Conservation (phyloP, 306 rosid genomes). For the Neltuma alba region DNA sequence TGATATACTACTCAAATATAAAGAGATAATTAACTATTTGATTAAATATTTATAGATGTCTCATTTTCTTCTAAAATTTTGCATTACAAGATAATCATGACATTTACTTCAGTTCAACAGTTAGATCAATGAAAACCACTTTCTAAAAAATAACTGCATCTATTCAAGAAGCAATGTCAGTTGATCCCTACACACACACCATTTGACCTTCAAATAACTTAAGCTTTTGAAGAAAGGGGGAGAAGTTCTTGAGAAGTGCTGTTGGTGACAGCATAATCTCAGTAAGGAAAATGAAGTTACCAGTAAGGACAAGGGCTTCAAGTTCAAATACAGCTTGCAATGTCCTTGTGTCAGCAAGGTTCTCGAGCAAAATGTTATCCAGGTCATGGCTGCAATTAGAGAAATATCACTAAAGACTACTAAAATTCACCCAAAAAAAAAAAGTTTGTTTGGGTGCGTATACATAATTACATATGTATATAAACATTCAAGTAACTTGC, state of each 20-base stretch:
- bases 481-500: not conserved
- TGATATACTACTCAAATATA: not conserved
- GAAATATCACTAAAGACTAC: constrained; percentile 16
- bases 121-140: not conserved
- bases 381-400: constrained; percentile 84
- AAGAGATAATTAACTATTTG: not conserved
- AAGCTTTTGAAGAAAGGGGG: not conserved
- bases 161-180: not conserved
- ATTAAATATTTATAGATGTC: not conserved
- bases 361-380: constrained; percentile 98
- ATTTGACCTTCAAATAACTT: not conserved
- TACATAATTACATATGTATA: not conserved
- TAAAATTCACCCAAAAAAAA: not conserved
- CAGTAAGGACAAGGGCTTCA: constrained; percentile 97
- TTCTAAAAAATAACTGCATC: not conserved
- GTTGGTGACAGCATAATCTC: not conserved
- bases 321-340: constrained; percentile 95
- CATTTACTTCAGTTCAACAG: not conserved
- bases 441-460: not conserved
- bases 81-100: not conserved
- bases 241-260: not conserved
- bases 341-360: constrained; percentile 89
- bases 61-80: not conserved
- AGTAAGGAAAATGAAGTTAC: constrained; percentile 44
- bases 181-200: not conserved